Conservation (phyloP, 1,284 basidiomycete genomes). For the Boletus mariae region DNA sequence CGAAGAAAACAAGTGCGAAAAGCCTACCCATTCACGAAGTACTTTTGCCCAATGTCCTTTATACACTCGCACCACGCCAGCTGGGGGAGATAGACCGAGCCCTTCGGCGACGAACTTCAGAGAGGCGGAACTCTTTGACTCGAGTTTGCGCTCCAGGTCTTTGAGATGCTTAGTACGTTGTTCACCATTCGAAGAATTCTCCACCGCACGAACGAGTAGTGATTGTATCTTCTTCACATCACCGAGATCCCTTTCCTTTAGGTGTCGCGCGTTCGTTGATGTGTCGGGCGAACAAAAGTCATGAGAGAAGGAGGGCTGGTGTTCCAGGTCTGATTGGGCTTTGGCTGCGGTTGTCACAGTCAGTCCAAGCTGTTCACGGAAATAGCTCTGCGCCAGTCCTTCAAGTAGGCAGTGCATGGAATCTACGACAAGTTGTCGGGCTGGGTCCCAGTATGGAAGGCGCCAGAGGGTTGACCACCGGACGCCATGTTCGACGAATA, state of each 20-base stretch:
- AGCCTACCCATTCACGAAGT: not conserved
- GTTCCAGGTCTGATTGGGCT: not conserved
- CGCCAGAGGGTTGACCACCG: not conserved
- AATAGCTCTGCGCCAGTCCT: not conserved
- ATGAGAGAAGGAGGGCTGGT: not conserved
- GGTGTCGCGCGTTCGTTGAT: not conserved
- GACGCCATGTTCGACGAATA: not conserved
- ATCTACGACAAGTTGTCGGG: not conserved
- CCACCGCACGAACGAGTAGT: not conserved
- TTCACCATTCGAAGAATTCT: not conserved
- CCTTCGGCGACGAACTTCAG: not conserved
- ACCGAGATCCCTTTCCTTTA: not conserved
- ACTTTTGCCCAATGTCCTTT: not conserved
- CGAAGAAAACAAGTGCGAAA: too few species aligned
- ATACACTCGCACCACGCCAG: not conserved
- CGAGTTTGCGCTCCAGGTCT: not conserved
- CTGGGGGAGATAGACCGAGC: not conserved
- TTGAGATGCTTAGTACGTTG: not conserved
- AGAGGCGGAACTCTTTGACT: not conserved
- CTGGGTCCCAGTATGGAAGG: not conserved
- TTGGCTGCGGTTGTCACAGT: not conserved
- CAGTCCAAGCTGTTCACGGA: not conserved
- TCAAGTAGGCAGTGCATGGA: not conserved
- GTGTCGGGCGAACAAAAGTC: not conserved
- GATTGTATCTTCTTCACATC: not conserved